Conservation (phyloP, 805 yeast genomes). For the Teunomyces cretensis region DNA sequence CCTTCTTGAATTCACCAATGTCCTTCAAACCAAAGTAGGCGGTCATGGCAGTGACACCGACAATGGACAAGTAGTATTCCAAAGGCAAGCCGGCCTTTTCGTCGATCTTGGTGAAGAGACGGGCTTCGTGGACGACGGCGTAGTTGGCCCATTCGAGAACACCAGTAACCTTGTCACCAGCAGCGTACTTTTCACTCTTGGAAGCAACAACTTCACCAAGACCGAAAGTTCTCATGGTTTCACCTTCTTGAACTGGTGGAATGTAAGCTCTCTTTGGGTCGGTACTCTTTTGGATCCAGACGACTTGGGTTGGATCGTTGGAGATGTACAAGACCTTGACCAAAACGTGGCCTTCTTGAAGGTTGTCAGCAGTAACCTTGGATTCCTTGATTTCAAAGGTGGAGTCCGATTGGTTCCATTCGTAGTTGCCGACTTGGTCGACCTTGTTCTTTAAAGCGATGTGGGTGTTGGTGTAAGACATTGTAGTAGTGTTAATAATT, state of each 20-base stretch:
- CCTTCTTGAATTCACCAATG: conserved; percentile 43
- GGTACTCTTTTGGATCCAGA: conserved; percentile 30
- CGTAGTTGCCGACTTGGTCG: conserved; percentile 14
- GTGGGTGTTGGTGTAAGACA: not conserved
- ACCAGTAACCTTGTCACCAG: conserved; percentile 46
- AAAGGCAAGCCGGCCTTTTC: conserved; percentile 19
- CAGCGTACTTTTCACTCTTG: conserved; percentile 36
- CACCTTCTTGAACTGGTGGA: conserved; percentile 42
- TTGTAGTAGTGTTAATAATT: not conserved
- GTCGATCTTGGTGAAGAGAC: conserved; percentile 26
- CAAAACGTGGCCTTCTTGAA: conserved; percentile 25
- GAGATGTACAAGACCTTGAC: conserved; percentile 29
- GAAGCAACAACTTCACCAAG: conserved; percentile 51
- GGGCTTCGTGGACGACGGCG: conserved; percentile 17
- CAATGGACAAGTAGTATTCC: conserved; percentile 10
- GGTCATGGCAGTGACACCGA: conserved; percentile 61
- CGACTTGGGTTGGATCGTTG: conserved; percentile 37
- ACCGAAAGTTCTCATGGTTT: conserved; percentile 46
- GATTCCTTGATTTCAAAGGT: conserved; percentile 25
- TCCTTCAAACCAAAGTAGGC: conserved; percentile 56
- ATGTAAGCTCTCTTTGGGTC: conserved; percentile 25
- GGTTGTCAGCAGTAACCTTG: conserved; percentile 6
- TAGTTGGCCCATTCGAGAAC: conserved; percentile 50
- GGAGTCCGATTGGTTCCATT: conserved; percentile 19
- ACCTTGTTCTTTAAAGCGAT: conserved; percentile 19